phyloP scores from a whole-genome alignment of 306 rosid species.

The Lagenaria siceraria region DNA sequence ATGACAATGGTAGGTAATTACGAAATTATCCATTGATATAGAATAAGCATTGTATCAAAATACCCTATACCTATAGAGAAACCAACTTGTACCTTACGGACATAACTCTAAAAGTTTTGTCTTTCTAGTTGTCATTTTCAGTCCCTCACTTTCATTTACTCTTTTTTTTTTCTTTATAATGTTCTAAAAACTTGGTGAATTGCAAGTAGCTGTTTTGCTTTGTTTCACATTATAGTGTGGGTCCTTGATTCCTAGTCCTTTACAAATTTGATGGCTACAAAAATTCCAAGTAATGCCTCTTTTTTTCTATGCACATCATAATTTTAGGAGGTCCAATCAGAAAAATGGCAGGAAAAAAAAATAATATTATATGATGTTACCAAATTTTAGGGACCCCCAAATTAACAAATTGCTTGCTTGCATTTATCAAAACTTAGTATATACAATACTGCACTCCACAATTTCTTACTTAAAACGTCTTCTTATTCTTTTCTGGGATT shows the following conservation, averaged over 20 bases:
- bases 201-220: neutral
- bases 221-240: neutral
- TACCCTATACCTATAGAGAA: neutral
- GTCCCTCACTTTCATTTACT: neutral
- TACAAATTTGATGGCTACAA: neutral
- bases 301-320: neutral
- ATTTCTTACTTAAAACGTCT: neutral
- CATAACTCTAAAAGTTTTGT: neutral
- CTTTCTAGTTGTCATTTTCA: neutral
- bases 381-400: neutral
- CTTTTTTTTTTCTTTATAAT: neutral
- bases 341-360: neutral
- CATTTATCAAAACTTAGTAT: neutral
- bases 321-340: neutral
- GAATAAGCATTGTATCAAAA: neutral
- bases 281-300: neutral
- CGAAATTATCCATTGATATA: neutral
- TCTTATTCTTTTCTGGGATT: neutral
- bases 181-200: neutral
- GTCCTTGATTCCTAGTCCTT: neutral
- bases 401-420: neutral
- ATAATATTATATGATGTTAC: neutral
- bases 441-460: neutral
- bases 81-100: slow-evolving; percentile 2
- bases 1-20: neutral